phyloP scores from a whole-genome alignment of 441 rosid genomes.

The Gossypium gossypioides region DNA sequence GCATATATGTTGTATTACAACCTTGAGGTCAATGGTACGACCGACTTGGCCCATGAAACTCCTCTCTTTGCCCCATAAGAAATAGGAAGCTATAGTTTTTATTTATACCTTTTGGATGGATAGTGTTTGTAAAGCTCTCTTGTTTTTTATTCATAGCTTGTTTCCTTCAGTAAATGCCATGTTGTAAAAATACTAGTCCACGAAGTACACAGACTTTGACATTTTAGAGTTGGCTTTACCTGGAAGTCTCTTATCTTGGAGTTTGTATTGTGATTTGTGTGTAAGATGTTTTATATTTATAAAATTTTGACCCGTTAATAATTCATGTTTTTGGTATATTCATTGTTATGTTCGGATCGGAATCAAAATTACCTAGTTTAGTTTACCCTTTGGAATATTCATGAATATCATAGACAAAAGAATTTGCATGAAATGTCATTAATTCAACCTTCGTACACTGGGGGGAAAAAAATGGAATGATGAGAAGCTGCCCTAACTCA shows the following conservation, averaged over 20 bases:
- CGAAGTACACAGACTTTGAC: background rate
- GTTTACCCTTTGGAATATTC: background rate
- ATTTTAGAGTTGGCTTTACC: background rate
- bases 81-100: background rate
- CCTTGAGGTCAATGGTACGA: background rate
- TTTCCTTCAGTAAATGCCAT: background rate
- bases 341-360: background rate
- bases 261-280: background rate
- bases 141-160: background rate
- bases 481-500: background rate
- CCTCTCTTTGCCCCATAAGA: background rate
- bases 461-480: background rate
- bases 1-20: background rate
- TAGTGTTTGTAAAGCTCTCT: slow-evolving; percentile 12
- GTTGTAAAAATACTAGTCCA: background rate
- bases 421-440: background rate
- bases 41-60: background rate
- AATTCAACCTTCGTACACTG: background rate
- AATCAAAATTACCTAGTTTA: background rate
- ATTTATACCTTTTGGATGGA: background rate
- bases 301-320: background rate
- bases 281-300: background rate
- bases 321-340: background rate
- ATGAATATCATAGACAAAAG: background rate
- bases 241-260: background rate